Conservation (phyloP, 2,329 filamentous ascomycete genomes). For the Aspergillus calidoustus region DNA sequence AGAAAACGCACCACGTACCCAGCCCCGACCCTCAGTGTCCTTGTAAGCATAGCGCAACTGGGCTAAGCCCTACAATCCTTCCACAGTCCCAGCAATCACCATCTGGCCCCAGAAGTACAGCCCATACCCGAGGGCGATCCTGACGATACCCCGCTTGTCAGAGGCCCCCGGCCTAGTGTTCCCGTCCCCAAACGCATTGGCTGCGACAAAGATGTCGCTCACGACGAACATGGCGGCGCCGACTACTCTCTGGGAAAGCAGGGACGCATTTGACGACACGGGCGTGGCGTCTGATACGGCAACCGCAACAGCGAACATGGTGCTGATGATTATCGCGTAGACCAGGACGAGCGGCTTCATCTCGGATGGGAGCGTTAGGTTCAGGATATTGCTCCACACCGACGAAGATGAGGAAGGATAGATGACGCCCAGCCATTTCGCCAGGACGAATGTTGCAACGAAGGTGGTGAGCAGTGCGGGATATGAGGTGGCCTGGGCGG, state of each 20-base stretch:
- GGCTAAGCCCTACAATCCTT: neutral
- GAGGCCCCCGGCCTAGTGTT: neutral
- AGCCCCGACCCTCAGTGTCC: no score
- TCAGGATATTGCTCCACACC: neutral
- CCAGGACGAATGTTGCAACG: neutral
- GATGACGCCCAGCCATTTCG: neutral
- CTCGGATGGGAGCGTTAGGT: neutral
- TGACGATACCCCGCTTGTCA: neutral
- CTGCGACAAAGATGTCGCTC: neutral
- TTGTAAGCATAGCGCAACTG: no score
- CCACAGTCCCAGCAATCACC: constrained; percentile 5
- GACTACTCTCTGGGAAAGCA: neutral
- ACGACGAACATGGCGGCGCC: neutral
- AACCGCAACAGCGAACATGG: neutral
- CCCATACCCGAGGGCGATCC: constrained; percentile 2
- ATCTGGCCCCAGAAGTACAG: constrained; percentile 8
- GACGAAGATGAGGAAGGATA: neutral
- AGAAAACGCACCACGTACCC: no score
- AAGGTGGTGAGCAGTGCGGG: neutral
- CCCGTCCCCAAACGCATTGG: neutral
- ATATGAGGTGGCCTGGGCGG: neutral
- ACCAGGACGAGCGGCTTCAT: neutral
- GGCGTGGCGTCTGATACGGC: neutral
- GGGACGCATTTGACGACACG: no score
- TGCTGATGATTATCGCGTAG: neutral